Base-by-base conservation (phyloP, 176 grass and related monocot species). In the Saccharum officinarum region DNA sequence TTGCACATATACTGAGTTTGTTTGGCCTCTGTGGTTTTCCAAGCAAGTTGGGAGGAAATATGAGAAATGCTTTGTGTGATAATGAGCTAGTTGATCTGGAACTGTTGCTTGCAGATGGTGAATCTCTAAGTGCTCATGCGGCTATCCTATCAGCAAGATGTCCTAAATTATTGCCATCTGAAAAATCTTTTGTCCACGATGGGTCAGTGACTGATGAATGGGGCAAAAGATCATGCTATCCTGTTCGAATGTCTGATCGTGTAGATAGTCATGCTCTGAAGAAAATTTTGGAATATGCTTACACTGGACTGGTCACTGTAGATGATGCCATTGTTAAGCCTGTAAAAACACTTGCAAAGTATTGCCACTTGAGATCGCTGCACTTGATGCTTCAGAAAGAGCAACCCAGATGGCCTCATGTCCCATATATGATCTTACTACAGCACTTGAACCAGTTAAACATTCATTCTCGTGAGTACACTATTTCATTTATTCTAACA, bases 221-320 rank as follows among this genome's bases (percentile, higher is more conserved):
- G 6, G 13, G 26, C 37, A 83, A 59, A 76, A 85, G 70, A 83
- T 81, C 79, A 66, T 17, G 39, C 68, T 85, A 74, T 77, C 70
- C 59, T 46, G 71, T 98, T 52, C 86, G 87, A 68, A 94, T 98
- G 73, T 98, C 96, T 34, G 87, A 91, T 55, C 93, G 83, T 62
- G 91, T 98, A 77, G 89, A 94, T 85, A 88, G 83, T 67, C 69
- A 6, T 13, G 87, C 91, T 76, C 63, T 98, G 70, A 80, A 80
- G 68, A 98, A 90, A 81, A 75, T 95, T 83, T 78, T 98, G 91
- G 93, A 91, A 57, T 95, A 98, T 54, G 34, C 91, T 47, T 98
- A 95, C 86, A 85, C 91, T 83, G 89, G 87, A 46, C 94, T 81
- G 70, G 76, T 88, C 50, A 47, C 37, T 10, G 76, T 70, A 66